Evolutionary conservation across 352 stramenopile genomes (phyloP).

Genomic region (Elongisporangium anandrum): DNA sequence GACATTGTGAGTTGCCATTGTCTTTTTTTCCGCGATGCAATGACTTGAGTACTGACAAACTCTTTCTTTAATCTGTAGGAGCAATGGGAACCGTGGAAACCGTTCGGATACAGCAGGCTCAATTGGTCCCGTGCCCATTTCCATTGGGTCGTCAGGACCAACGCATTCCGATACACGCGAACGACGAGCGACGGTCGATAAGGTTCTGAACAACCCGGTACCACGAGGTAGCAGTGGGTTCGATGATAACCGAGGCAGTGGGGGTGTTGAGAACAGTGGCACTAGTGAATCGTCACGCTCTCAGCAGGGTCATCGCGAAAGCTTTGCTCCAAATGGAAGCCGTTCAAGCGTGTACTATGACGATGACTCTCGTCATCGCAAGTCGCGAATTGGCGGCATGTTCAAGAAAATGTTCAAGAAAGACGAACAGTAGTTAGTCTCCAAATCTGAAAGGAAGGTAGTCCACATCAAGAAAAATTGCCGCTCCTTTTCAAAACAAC

Average conservation of each 20-base stretch:
- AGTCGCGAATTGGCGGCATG: slow-evolving; percentile 80
- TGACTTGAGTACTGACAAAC: background rate
- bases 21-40: background rate
- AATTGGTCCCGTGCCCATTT: slow-evolving; percentile 53
- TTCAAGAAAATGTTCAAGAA: slow-evolving; percentile 92
- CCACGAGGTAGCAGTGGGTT: slow-evolving; percentile 16
- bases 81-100: slow-evolving; percentile 26
- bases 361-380: slow-evolving; percentile 53
- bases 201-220: slow-evolving; percentile 46
- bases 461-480: too few species aligned
- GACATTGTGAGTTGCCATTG: slow-evolving; percentile 1
- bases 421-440: slow-evolving; percentile 30
- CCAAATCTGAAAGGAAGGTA: background rate
- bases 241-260: slow-evolving; percentile 9
- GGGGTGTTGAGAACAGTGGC: too few species aligned
- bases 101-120: slow-evolving; percentile 65
- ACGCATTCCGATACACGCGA: slow-evolving; percentile 18
- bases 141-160: slow-evolving; percentile 26
- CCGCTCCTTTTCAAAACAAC: too few species aligned
- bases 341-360: slow-evolving; percentile 58
- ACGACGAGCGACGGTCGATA: slow-evolving; percentile 38
- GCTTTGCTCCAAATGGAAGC: slow-evolving; percentile 13
- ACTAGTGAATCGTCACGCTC: slow-evolving; percentile 14
- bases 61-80: background rate
- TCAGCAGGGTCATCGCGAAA: slow-evolving; percentile 19